phyloP scores from a whole-genome alignment of 2,329 filamentous ascomycete species.

The Orbilia ellipsospora region DNA sequence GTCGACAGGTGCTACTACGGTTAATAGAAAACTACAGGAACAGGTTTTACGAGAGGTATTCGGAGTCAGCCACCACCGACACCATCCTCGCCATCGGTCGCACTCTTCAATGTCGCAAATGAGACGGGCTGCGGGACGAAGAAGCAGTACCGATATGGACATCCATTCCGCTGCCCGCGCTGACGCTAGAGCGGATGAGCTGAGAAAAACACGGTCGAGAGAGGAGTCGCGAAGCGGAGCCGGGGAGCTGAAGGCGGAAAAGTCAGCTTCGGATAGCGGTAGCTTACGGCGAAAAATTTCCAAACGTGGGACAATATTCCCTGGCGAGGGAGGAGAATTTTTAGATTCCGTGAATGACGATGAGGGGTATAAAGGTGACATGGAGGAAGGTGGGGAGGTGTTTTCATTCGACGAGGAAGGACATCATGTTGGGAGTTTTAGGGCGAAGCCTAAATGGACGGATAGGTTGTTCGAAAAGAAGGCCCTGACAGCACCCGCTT shows the following conservation, averaged over 20 bases:
- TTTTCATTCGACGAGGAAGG: conserved; percentile 50
- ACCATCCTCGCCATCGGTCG: conserved; percentile 68
- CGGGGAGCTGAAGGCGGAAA: background rate
- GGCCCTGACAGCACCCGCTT: conserved; percentile 42
- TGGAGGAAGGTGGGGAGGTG: conserved; percentile 44
- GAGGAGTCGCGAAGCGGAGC: conserved; percentile 10
- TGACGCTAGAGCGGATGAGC: conserved; percentile 5
- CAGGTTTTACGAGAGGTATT: conserved; percentile 76
- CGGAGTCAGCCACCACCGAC: conserved; percentile 72
- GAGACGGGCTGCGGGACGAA: conserved; percentile 37
- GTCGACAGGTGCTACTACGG: conserved; percentile 73
- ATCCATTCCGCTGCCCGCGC: conserved; percentile 17
- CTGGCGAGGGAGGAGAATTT: background rate
- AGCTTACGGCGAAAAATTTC: conserved; percentile 18
- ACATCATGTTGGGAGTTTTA: conserved; percentile 30
- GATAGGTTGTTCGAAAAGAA: conserved; percentile 46
- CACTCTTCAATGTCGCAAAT: conserved; percentile 63
- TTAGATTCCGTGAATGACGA: conserved; percentile 33
- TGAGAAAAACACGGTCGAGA: conserved; percentile 33
- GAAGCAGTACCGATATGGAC: conserved; percentile 57
- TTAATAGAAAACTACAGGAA: conserved; percentile 73
- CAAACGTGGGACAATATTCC: background rate
- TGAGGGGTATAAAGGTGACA: conserved; percentile 52
- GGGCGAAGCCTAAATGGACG: conserved; percentile 48
- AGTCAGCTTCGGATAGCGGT: background rate